These are phyloP conservation scores for Flaveria ramosissima DNA, from an alignment of 129 eudicot genomes.

Conservation along the genomic window DNA sequence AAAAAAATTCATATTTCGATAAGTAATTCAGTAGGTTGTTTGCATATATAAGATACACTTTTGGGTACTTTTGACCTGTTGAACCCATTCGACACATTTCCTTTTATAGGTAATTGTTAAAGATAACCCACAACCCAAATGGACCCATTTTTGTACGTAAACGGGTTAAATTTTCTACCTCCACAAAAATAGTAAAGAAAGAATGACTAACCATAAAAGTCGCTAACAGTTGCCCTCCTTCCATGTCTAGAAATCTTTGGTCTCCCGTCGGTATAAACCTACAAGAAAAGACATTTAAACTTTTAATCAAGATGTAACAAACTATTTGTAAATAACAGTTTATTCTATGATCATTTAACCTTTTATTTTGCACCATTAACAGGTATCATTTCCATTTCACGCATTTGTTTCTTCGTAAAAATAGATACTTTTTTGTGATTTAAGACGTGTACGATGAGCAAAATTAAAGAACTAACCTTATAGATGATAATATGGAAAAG, in stretches of 20 bases:
- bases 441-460: not conserved
- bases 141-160: not conserved
- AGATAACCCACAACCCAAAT: constrained; percentile 7
- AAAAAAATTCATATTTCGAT: not conserved
- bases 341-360: too few relatives aligned
- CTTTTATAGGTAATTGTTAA: not conserved
- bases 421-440: not conserved
- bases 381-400: too few relatives aligned
- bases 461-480: constrained; percentile 51
- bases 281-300: constrained; percentile 7
- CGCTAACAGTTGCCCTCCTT: constrained; percentile 72
- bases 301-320: not conserved
- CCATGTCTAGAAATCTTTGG: constrained; percentile 55
- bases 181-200: constrained; percentile 12
- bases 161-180: not conserved
- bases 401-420: not conserved
- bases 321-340: too few relatives aligned
- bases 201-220: constrained; percentile 75
- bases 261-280: constrained; percentile 85
- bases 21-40: not conserved
- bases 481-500: constrained; percentile 70
- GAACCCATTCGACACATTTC: not conserved
- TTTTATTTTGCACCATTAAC: too few relatives aligned
- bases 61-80: not conserved
- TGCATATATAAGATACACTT: not conserved